phyloP scores from a whole-genome alignment of 345 rosid genomes.

The Kernera saxatilis region DNA sequence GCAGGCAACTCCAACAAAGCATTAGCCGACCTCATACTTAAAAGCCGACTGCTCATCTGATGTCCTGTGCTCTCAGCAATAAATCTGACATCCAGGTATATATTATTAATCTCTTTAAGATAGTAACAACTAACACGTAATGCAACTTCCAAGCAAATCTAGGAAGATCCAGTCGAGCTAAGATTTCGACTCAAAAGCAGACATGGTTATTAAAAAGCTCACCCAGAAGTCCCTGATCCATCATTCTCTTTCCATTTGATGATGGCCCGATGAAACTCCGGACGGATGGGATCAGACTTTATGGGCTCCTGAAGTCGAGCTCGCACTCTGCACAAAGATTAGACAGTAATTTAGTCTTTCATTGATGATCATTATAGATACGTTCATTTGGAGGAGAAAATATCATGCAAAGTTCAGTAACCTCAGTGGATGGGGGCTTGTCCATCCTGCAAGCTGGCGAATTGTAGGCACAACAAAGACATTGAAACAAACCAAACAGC shows the following conservation, averaged over 20 bases:
- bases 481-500: constrained; percentile 89
- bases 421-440: constrained; percentile 69
- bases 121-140: background rate
- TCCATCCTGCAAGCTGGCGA: constrained; percentile 83
- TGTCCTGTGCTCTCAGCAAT: constrained; percentile 92
- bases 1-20: constrained; percentile 85
- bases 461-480: constrained; percentile 80
- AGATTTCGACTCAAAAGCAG: constrained; percentile 3
- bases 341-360: background rate
- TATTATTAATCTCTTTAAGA: constrained; percentile 2
- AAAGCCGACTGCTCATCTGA: constrained; percentile 85
- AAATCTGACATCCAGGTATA: constrained; percentile 49
- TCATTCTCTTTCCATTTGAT: constrained; percentile 72
- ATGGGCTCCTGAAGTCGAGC: constrained; percentile 63
- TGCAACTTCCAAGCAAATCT: background rate
- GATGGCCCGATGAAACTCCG: constrained; percentile 73
- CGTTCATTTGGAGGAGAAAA: background rate
- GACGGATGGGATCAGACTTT: constrained; percentile 56
- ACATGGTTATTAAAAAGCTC: constrained; percentile 21
- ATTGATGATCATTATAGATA: background rate
- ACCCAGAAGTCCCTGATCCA: constrained; percentile 91
- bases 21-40: constrained; percentile 91
- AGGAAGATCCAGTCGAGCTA: background rate
- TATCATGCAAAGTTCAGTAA: constrained; percentile 32
- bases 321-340: constrained; percentile 47